phyloP scores from a whole-genome alignment of 768 basidiomycete genomes.

The Amanita subjunquillea region DNA sequence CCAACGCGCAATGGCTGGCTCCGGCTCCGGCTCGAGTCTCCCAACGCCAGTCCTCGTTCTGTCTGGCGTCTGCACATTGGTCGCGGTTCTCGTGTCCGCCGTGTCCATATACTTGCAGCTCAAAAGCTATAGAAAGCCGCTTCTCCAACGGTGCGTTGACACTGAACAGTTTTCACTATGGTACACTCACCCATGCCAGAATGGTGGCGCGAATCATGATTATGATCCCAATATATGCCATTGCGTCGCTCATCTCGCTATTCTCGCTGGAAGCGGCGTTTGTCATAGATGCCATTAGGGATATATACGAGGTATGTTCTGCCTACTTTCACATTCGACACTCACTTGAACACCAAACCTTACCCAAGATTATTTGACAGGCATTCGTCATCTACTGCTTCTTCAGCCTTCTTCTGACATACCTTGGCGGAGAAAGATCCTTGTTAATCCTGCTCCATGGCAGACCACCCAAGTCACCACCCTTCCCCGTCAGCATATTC shows the following conservation, averaged over 20 bases:
- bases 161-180: neutral
- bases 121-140: constrained; percentile 78
- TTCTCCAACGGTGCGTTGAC: constrained; percentile 54
- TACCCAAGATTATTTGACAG: constrained; percentile 24
- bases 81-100: constrained; percentile 65
- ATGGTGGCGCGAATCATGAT: constrained; percentile 94
- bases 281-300: constrained; percentile 89
- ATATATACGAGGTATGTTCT: constrained; percentile 82
- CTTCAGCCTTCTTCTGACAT: constrained; percentile 72
- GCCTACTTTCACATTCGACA: neutral
- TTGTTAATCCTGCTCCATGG: constrained; percentile 89
- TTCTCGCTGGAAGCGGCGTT: constrained; percentile 94
- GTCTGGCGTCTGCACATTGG: constrained; percentile 51
- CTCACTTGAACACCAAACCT: neutral
- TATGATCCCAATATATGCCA: constrained; percentile 91
- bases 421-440: constrained; percentile 89
- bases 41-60: constrained; percentile 46
- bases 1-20: neutral
- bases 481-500: constrained; percentile 82
- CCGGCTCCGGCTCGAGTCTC: constrained; percentile 51
- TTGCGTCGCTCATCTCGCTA: constrained; percentile 86
- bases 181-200: constrained; percentile 24
- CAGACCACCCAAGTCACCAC: constrained; percentile 75
- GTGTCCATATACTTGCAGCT: constrained; percentile 74
- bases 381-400: constrained; percentile 95